phyloP scores from a whole-genome alignment of 805 yeast genomes.

The Sungouiella thailandica region DNA sequence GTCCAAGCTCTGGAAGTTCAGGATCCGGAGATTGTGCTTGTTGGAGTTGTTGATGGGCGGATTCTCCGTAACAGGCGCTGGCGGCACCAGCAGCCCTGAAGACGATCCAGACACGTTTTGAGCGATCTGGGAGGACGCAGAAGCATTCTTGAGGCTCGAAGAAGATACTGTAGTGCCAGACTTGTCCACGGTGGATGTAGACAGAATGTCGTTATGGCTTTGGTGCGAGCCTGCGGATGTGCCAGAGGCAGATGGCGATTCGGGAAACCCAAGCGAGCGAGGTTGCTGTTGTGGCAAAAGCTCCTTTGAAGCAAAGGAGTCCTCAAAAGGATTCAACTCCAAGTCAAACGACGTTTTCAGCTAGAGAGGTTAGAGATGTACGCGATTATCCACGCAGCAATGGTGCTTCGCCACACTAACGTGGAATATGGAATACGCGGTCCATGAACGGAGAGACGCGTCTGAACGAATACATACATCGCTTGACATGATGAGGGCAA shows the following conservation, averaged over 20 bases:
- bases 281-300: too few species aligned
- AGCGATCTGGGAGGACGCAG: not conserved
- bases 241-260: conserved; percentile 3
- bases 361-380: too few species aligned
- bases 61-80: not conserved
- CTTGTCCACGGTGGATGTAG: not conserved
- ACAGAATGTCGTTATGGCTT: not conserved
- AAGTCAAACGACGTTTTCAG: conserved; percentile 56
- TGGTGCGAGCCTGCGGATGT: not conserved
- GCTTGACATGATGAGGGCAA: too few species aligned
- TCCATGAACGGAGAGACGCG: too few species aligned
- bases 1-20: conserved; percentile 25
- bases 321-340: conserved; percentile 95
- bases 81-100: not conserved
- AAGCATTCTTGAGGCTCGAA: not conserved
- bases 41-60: conserved; percentile 16
- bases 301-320: conserved; percentile 76
- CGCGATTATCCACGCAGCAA: too few species aligned
- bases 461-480: too few species aligned
- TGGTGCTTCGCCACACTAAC: too few species aligned
- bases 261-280: too few species aligned
- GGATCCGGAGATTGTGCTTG: conserved; percentile 30
- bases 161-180: not conserved
- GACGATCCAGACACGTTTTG: too few species aligned
- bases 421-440: too few species aligned